Conservation (phyloP, 768 basidiomycete species). For the Podaxis pistillaris region DNA sequence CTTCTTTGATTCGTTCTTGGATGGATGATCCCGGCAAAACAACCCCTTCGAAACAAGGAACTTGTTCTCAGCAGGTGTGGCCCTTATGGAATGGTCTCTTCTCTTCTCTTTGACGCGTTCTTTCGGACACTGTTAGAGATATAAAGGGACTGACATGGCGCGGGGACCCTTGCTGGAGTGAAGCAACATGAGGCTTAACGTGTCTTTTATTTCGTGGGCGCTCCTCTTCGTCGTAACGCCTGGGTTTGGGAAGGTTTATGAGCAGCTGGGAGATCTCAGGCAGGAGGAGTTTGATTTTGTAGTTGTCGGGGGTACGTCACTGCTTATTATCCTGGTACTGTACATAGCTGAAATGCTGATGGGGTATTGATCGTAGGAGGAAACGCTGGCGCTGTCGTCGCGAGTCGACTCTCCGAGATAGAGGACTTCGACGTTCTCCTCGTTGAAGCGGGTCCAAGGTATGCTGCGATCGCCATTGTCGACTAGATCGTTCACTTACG, state of each 20-base stretch:
- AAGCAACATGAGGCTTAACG: too few species aligned
- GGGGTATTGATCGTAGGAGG: background rate
- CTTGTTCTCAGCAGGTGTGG: too few species aligned
- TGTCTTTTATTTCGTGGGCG: too few species aligned
- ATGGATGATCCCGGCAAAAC: too few species aligned
- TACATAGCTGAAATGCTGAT: background rate
- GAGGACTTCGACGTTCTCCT: conserved; percentile 8
- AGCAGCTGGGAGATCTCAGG: background rate
- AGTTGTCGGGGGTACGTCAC: conserved; percentile 13
- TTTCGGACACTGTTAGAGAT: too few species aligned
- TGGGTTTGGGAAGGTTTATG: background rate
- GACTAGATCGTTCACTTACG: background rate
- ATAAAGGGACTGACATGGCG: too few species aligned
- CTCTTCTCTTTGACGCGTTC: too few species aligned
- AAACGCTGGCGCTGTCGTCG: conserved; percentile 9
- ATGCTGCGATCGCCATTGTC: background rate
- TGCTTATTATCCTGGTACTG: background rate
- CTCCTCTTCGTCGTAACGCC: too few species aligned
- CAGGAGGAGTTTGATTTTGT: conserved; percentile 13
- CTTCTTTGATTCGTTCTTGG: too few species aligned
- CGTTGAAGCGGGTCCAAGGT: conserved; percentile 17
- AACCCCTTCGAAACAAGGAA: too few species aligned
- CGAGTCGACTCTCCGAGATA: conserved; percentile 13
- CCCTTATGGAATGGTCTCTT: too few species aligned
- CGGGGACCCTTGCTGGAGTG: too few species aligned